These are phyloP conservation scores for Schizosaccharomyces lindneri DNA, from an alignment of 805 yeast species.

Conservation along the genomic window DNA sequence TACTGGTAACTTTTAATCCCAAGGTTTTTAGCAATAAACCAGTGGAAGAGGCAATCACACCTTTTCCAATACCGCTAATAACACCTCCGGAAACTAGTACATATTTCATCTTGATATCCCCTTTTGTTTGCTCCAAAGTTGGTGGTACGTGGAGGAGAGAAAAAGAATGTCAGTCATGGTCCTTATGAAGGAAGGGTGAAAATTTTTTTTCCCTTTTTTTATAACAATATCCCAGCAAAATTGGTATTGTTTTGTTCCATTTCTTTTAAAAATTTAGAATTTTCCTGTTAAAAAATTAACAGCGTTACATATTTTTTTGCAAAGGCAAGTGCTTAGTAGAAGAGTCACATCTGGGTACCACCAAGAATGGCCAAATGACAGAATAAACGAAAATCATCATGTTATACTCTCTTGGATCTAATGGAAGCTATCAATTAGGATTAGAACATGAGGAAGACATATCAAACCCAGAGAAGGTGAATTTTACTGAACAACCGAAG, in stretches of 20 bases:
- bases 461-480: not conserved
- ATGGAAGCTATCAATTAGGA: constrained; percentile 1
- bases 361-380: not conserved
- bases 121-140: constrained; percentile 1
- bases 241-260: too few species aligned
- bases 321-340: not conserved
- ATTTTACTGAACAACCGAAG: not conserved
- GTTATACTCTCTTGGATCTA: not conserved
- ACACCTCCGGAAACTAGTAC: constrained; percentile 97
- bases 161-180: not conserved
- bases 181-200: not conserved
- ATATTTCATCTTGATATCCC: constrained; percentile 52
- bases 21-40: constrained; percentile 82
- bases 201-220: not conserved
- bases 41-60: constrained; percentile 88
- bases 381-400: not conserved
- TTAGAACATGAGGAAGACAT: not conserved
- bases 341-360: not conserved
- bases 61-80: constrained; percentile 96
- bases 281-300: too few species aligned
- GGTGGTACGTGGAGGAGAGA: constrained; percentile 2
- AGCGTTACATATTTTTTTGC: too few species aligned
- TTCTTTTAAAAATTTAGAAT: too few species aligned
- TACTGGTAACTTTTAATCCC: constrained; percentile 86
- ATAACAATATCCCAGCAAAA: too few species aligned